phyloP scores from a whole-genome alignment of 2,329 filamentous ascomycete species.

The Kalmusia sp. region DNA sequence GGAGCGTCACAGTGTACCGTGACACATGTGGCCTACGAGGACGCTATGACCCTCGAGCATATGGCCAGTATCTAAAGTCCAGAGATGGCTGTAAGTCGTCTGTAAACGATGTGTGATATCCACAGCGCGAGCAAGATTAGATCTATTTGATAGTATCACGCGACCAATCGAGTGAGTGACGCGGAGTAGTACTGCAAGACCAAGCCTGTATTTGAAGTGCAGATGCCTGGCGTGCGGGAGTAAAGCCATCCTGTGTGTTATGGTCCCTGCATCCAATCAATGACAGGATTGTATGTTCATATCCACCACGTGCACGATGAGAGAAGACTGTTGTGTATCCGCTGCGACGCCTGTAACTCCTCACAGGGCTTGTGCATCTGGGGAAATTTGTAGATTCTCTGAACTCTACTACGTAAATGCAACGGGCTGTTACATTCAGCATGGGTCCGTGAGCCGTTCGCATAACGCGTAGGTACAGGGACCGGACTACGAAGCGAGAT shows the following conservation, averaged over 20 bases:
- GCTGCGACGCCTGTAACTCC: not conserved
- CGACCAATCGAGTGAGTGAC: too few species aligned
- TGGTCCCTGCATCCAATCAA: not conserved
- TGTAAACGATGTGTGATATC: too few species aligned
- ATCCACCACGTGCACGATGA: not conserved
- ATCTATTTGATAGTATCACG: too few species aligned
- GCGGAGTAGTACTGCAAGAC: too few species aligned
- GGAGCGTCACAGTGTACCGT: too few species aligned
- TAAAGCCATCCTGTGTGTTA: too few species aligned
- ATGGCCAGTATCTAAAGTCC: too few species aligned
- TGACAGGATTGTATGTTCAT: not conserved
- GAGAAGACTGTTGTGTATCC: not conserved
- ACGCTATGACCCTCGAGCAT: too few species aligned
- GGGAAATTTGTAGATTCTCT: not conserved
- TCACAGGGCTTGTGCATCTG: not conserved
- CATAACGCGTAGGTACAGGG: not conserved
- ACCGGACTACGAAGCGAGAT: not conserved
- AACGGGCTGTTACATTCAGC: not conserved
- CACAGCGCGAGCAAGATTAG: too few species aligned
- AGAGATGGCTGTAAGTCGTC: too few species aligned
- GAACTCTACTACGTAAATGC: not conserved
- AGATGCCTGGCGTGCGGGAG: not conserved
- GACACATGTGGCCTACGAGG: too few species aligned
- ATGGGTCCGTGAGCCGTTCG: not conserved
- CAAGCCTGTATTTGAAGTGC: not conserved